Conservation (phyloP, 2,329 filamentous ascomycete species). For the Aplosporella prunicola region DNA sequence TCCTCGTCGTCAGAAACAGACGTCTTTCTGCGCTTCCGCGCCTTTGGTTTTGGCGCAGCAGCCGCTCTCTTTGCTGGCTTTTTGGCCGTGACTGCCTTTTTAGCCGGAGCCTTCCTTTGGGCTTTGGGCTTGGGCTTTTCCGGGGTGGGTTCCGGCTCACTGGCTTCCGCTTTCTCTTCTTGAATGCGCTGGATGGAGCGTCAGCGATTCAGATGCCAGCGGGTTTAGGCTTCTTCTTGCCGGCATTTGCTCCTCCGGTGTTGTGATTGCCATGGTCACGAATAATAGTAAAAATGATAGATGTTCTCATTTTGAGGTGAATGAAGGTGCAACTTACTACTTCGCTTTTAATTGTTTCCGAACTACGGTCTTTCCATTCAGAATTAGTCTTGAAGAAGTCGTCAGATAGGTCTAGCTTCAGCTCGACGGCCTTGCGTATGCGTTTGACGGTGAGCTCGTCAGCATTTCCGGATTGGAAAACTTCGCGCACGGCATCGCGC, state of each 20-base stretch:
- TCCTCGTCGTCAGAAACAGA: conserved; percentile 21
- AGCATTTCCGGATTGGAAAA: conserved; percentile 32
- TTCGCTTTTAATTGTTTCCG: conserved; percentile 44
- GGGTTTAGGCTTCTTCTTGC: too few relatives aligned
- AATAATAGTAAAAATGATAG: neutral
- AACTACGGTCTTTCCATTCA: conserved; percentile 47
- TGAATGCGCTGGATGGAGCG: too few relatives aligned
- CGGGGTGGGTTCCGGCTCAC: conserved; percentile 16
- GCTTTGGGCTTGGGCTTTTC: neutral
- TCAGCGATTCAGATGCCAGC: too few relatives aligned
- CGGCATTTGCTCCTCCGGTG: conserved; percentile 11
- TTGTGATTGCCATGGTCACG: conserved; percentile 19
- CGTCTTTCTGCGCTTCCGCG: conserved; percentile 23
- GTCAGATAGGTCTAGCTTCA: conserved; percentile 40
- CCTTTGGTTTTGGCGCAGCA: conserved; percentile 20
- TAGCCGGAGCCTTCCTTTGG: neutral
- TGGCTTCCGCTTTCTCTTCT: too few relatives aligned
- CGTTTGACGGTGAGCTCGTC: conserved; percentile 50
- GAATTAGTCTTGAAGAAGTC: conserved; percentile 47
- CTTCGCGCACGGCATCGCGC: conserved; percentile 30
- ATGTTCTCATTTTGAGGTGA: conserved; percentile 15
- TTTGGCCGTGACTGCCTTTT: neutral
- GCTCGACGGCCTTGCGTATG: conserved; percentile 45
- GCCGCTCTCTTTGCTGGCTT: conserved; percentile 22
- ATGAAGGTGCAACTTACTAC: conserved; percentile 32